A percentile compares a stretch with the other conserved stretches of the same genome.
Evolutionary conservation across 1,284 basidiomycete species (phyloP).

Genomic region (Coniophora puteana): DNA sequence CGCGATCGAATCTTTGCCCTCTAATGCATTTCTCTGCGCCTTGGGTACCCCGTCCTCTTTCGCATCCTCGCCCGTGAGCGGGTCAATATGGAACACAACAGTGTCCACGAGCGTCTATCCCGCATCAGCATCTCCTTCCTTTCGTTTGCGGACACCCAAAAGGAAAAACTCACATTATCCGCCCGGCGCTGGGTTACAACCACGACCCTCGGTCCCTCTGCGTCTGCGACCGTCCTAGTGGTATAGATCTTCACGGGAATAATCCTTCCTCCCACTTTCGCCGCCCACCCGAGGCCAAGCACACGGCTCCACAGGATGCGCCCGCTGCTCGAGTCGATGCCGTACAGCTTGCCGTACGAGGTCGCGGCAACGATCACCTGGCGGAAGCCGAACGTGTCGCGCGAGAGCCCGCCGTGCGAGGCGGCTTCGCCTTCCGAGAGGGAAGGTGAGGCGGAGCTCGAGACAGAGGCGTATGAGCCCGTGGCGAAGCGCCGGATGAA

Average conservation of each 20-base stretch:
- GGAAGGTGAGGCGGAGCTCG: constrained; percentile 27
- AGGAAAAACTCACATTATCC: constrained; percentile 46
- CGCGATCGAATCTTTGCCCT: constrained; percentile 57
- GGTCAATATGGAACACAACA: constrained; percentile 76
- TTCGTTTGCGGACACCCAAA: neutral
- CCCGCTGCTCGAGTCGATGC: constrained; percentile 78
- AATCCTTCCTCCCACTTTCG: constrained; percentile 48
- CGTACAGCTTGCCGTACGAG: constrained; percentile 74
- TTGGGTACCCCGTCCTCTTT: constrained; percentile 21
- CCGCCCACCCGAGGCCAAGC: constrained; percentile 63
- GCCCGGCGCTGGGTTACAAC: constrained; percentile 58
- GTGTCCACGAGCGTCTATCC: constrained; percentile 58
- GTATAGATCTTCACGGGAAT: constrained; percentile 58
- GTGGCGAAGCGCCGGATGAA: constrained; percentile 74
- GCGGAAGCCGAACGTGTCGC: constrained; percentile 86
- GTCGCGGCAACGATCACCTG: constrained; percentile 81
- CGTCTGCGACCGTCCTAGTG: constrained; percentile 46
- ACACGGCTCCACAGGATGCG: constrained; percentile 74
- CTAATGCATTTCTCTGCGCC: constrained; percentile 32
- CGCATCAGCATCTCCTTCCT: constrained; percentile 3
- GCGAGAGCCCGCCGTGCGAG: constrained; percentile 35
- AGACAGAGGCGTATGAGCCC: constrained; percentile 54
- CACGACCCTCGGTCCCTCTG: constrained; percentile 49
- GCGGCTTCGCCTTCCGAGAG: too few species aligned
- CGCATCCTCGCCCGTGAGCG: constrained; percentile 68